Evolutionary conservation across 495 filamentous ascomycete genomes (phyloP).

Genomic region (Thermochaetoides thermophila): DNA sequence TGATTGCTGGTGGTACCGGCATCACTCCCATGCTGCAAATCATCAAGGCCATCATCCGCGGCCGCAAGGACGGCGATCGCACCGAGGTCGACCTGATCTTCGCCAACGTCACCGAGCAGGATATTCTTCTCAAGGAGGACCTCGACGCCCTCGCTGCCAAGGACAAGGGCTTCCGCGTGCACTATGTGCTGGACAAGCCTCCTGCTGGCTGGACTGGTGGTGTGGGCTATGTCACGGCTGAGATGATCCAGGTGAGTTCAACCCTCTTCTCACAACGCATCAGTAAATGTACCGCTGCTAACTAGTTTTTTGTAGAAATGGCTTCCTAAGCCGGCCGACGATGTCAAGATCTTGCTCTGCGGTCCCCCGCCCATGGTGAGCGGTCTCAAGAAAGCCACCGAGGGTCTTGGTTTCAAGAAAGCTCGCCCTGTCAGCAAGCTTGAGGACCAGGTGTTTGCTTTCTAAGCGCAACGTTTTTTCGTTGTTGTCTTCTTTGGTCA

Average conservation of each 20-base stretch:
- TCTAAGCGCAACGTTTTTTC: constrained; percentile 43
- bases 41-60: constrained; percentile 75
- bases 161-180: constrained; percentile 66
- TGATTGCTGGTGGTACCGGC: constrained; percentile 95
- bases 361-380: constrained; percentile 93
- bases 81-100: constrained; percentile 91
- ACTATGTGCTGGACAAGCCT: constrained; percentile 95
- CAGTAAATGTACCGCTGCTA: constrained; percentile 3
- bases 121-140: constrained; percentile 86
- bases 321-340: constrained; percentile 65
- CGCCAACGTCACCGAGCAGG: constrained; percentile 84
- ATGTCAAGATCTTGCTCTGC: constrained; percentile 93
- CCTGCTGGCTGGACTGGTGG: constrained; percentile 80
- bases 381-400: constrained; percentile 92
- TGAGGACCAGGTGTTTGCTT: constrained; percentile 95
- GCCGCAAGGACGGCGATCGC: constrained; percentile 60
- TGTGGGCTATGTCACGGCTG: constrained; percentile 82
- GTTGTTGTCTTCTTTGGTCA: no score
- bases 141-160: constrained; percentile 61
- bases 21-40: constrained; percentile 98
- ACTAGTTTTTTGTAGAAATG: constrained; percentile 35
- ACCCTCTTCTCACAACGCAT: not conserved
- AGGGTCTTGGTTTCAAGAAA: constrained; percentile 79
- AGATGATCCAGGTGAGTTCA: constrained; percentile 75
- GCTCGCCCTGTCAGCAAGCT: constrained; percentile 89